Percentiles rank a stretch among this genome's conserved stretches.
phyloP scores from a whole-genome alignment of 169 alveolate genomes.

The Cryptosporidium ubiquitum region DNA sequence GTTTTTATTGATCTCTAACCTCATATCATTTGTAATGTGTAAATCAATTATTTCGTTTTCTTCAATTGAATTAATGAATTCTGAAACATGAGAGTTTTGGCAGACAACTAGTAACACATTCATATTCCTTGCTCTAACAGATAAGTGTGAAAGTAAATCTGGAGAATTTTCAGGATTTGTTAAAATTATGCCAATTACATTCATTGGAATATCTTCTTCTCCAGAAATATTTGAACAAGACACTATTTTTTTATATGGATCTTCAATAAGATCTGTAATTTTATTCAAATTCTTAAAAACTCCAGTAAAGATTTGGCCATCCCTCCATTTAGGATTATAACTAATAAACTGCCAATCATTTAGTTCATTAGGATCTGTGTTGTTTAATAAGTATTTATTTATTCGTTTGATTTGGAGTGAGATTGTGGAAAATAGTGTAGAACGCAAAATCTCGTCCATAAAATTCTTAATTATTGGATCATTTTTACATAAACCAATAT shows the following conservation, averaged over 20 bases:
- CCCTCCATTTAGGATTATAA: conserved; percentile 52
- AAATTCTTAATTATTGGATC: conserved; percentile 26
- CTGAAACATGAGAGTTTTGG: conserved; percentile 76
- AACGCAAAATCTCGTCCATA: conserved; percentile 59
- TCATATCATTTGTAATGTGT: conserved; percentile 16
- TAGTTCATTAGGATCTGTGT: not conserved
- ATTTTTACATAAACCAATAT: conserved; percentile 9
- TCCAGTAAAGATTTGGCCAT: conserved; percentile 36
- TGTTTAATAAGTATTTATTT: conserved; percentile 9
- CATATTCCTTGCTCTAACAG: conserved; percentile 92
- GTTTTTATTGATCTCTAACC: conserved; percentile 17
- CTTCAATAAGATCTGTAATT: conserved; percentile 36
- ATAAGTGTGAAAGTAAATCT: conserved; percentile 90
- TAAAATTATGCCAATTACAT: conserved; percentile 86
- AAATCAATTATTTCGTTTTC: conserved; percentile 32
- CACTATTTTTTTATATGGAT: conserved; percentile 31
- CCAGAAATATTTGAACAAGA: conserved; percentile 81
- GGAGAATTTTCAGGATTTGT: conserved; percentile 89
- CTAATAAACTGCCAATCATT: conserved; percentile 66
- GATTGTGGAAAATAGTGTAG: conserved; percentile 49
- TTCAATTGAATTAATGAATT: not conserved
- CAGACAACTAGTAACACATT: conserved; percentile 87
- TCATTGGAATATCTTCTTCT: conserved; percentile 92
- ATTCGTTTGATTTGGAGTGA: conserved; percentile 56
- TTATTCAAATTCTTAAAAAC: conserved; percentile 17